Evolutionary conservation across 495 filamentous ascomycete genomes (phyloP), one percentile per base, ranked within the genome.

Genomic region (Podospora appendiculata): DNA sequence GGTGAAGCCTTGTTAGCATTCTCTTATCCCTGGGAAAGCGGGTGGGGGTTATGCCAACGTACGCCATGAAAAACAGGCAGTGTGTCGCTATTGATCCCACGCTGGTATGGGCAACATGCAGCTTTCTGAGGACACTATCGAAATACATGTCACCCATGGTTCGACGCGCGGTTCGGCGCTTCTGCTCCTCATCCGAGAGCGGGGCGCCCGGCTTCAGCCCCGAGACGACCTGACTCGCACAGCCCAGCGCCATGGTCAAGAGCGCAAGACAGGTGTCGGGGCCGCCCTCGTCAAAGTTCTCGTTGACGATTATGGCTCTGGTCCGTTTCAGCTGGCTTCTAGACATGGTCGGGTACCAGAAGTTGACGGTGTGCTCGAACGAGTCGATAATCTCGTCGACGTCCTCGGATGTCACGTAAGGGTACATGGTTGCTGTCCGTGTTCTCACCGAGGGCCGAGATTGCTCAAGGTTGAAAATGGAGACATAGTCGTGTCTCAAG

Each of bases 361-460:
- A 70, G 52, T 70, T 70, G n/a, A 68, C 59, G 42, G 51, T 53
- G 7, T 54, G 46, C 35, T 60, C 49, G 33, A 70, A 70, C 11
- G 65, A 59, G 1, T 52, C 52, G 19, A 77, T 55, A 12, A 76
- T 59, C 25, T 63, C 59, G n/a, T 67, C 52, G 0, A 67, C 59
- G 40, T 78, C 75, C 6, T 63, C 57, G 2, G 53, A 35, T 5
- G 64, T 70, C 10, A 74, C 55, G 52, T 71, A 72, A 4, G 60
- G 65, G 18, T 53, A 45, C 33, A 65, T 61, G 32, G 47, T 51
- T 4, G 48, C 35, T 8, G 54, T 34, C 32, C 50, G 43, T 4
- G 56, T 57, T 13, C 43, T 42, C 8, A 68, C 45, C 0, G 59
- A 55, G 1, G 54, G 50, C 9, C 67, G 48, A 7, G 48, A 41